Base-by-base conservation (phyloP, 768 basidiomycete genomes). In the Tulasnella sp. region DNA sequence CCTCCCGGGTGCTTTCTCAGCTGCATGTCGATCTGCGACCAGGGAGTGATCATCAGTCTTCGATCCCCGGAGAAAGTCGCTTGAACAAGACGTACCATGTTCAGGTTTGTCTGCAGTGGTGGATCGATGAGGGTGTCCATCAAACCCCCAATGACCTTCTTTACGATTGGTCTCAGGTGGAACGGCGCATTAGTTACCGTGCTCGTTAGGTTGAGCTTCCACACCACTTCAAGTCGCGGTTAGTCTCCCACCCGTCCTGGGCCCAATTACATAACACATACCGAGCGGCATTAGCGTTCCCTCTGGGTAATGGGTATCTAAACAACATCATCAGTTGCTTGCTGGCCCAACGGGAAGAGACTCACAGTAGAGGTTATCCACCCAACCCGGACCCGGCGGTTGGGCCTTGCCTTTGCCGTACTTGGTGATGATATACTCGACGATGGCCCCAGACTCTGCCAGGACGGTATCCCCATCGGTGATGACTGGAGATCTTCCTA, bases 401-500 rank as follows among this genome's bases (percentile, higher is more conserved):
- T 57, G 35, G 37, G 60, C 62, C 35, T 52, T 61, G 9, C 62
- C 60, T 27, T 62, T 65, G 15, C 70, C 72, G 49, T 70, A 75
- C 59, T 71, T 72, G 25, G 64, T 58, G 41, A 76, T 70, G 46
- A 77, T 54, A 59, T 76, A 76, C 39, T 74, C 74, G 53, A 74
- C 65, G 37, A 76, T 75, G 15, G 74, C 74, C 25, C 71, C 70
- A 59, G 75, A 72, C 59, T 73, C 72, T 15, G 73, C 70, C 14
- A 77, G 57, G 3, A 67, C 70, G n/a, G 73, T 54, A 17, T 71
- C 70, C 14, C 72, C 75, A 61, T 76, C 73, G 2, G 72, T 74
- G 39, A 76, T 74, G 49, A 77, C 68, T 15, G 75, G 77, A 2
- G 72, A 67, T 60, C 73, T 76, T 23, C 77, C 75, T 8, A 76